These are phyloP conservation scores for Adiantum capillusveneris DNA, from an alignment of 75 land plant genomes.

Conservation along the genomic window DNA sequence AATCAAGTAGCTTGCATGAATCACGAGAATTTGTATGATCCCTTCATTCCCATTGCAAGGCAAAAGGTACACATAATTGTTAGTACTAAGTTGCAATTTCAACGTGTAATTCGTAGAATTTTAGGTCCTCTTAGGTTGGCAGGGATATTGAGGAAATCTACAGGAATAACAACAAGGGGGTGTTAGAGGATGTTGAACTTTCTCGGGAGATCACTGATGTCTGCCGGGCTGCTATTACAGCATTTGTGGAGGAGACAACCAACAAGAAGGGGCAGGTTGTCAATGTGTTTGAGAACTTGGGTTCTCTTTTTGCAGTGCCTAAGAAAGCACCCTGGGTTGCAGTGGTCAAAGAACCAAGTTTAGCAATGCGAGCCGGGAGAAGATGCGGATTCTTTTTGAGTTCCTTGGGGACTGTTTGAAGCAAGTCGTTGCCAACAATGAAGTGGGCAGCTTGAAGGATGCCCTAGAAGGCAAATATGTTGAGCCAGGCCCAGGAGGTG, in stretches of 20 bases:
- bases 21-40: no score
- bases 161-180: constrained; percentile 82
- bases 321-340: constrained; percentile 86
- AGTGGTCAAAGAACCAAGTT: constrained; percentile 64
- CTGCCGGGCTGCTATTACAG: constrained; percentile 64
- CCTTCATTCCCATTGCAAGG: no score
- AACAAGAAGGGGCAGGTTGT: constrained; percentile 91
- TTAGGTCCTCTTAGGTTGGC: no score
- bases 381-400: constrained; percentile 59
- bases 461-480: constrained; percentile 94
- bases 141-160: constrained; percentile 86
- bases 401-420: constrained; percentile 83
- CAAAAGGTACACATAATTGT: no score
- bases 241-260: constrained; percentile 71
- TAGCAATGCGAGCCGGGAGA: constrained; percentile 61
- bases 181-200: constrained; percentile 78
- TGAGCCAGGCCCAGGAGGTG: constrained; percentile 98
- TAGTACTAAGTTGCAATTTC: no score
- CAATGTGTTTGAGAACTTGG: constrained; percentile 62
- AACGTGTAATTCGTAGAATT: no score
- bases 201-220: constrained; percentile 78
- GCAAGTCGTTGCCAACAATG: constrained; percentile 91
- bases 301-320: constrained; percentile 66
- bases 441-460: constrained; percentile 77
- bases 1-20: no score